Conservation (phyloP, 257 asterid genomes). For the Nicotiana tomentosiformis region DNA sequence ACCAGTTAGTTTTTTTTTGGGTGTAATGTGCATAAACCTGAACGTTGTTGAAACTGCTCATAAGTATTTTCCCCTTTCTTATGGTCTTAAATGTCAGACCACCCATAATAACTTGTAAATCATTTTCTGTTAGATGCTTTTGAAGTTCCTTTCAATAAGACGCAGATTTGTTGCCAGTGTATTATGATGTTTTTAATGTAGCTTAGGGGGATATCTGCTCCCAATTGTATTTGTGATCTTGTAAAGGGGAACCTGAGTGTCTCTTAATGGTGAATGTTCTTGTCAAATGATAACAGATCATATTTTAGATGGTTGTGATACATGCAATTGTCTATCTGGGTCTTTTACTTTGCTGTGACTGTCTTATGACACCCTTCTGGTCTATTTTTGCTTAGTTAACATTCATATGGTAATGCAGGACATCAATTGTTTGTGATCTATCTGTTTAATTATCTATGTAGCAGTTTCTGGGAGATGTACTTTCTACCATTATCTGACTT, state of each 20-base stretch:
- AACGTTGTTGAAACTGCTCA: neutral
- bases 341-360: neutral
- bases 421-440: neutral
- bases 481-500: no score
- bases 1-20: neutral
- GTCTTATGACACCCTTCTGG: neutral
- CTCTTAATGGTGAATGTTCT: neutral
- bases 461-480: no score
- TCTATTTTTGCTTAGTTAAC: neutral
- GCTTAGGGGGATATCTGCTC: neutral
- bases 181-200: neutral
- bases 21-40: neutral
- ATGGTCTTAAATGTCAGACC: neutral
- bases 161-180: neutral
- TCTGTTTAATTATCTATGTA: neutral
- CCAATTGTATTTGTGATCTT: neutral
- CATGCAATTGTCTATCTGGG: neutral
- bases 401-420: neutral
- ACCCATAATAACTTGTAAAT: neutral
- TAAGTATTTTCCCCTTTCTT: neutral
- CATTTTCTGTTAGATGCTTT: neutral
- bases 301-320: neutral
- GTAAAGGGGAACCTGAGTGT: conserved; percentile 1
- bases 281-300: neutral
- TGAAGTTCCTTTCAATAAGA: neutral